phyloP scores from a whole-genome alignment of 352 stramenopile genomes.

The Phytophthora capsici region DNA sequence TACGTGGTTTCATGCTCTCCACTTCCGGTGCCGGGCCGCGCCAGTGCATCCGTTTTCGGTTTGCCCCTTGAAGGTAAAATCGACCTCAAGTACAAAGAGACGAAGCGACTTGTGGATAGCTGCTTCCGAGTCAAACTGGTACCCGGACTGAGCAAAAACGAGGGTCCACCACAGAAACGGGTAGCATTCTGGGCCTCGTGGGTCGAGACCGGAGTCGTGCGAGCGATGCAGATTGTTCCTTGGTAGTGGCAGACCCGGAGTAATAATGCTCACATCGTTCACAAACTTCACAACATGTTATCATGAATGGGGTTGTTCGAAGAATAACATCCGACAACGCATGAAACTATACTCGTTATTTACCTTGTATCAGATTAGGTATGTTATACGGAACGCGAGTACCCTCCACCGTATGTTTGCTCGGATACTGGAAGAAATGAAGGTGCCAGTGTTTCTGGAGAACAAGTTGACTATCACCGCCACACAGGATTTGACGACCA shows the following conservation, averaged over 20 bases:
- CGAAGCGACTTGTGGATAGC: no score
- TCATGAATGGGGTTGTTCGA: conserved; percentile 13
- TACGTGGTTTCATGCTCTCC: no score
- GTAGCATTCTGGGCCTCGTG: no score
- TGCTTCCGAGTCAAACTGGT: no score
- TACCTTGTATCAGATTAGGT: not conserved
- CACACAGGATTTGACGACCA: not conserved
- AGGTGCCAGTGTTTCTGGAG: not conserved
- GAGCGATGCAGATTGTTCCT: conserved; percentile 5
- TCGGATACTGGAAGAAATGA: conserved; percentile 1
- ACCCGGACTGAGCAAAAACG: no score
- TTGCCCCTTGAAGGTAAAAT: no score
- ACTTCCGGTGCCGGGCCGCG: no score
- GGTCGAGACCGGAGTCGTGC: conserved; percentile 2
- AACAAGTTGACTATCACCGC: not conserved
- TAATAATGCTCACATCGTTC: conserved; percentile 10
- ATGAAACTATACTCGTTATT: conserved; percentile 19
- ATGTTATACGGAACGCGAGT: conserved; percentile 22
- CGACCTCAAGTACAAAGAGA: no score
- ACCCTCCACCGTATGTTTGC: conserved; percentile 15
- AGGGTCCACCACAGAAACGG: no score
- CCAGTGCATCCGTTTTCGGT: no score
- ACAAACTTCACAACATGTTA: conserved; percentile 17
- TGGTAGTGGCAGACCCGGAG: conserved; percentile 6
- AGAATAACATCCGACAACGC: conserved; percentile 5